Base-by-base conservation (phyloP, 345 rosid genomes). In the Lepidium didymum region DNA sequence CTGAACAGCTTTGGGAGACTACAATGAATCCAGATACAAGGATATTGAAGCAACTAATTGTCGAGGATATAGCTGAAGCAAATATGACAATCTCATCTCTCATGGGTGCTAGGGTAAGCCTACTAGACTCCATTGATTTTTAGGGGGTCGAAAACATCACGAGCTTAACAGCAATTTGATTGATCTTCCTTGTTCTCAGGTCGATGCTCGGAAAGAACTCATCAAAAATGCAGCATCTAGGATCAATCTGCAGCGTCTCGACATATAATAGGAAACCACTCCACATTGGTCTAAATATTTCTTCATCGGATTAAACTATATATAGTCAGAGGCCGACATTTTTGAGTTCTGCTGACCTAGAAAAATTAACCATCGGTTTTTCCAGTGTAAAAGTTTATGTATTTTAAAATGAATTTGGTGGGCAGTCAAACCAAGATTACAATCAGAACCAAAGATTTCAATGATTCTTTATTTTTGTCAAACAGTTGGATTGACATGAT, bases 1-100 rank as follows among this genome's bases (percentile, higher is more conserved):
- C 99, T 62, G 38, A 13, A 12, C 99, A 95, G 79, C 84, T 95
- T 9, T 95, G 99, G 97, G 97, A 91, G 76, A 95, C 99, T 61
- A 95, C 97, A 3, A 68, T 95, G 96, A 83, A 91, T 83, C 96
- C 96, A 19, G 87, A 89, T 34, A 81, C 52, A 74, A 85, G 99
- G 80, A 45, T 91, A 64, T 77, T 95, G 71, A 91, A 84, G 87
- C 96, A 81, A 76, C 73, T 95, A 57, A 86, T 83, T 14, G 81
- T 95, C 2, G 94, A 91, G 56, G 97, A 95, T 73, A 88, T 85
- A 1, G 96, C 89, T 0, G 88, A 83, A 84, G 88, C 97, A 1
- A 87, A 74, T 56, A 78, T 79, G 34, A 85, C 86, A 10, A 89
- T 91, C 75, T 87, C 96, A 12, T 89, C 96, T 52, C 96, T 95